Percentiles rank a stretch among this genome's conserved stretches.
Evolutionary conservation across 495 filamentous ascomycete genomes (phyloP).

Genomic region (Hypoxylon trugodes): DNA sequence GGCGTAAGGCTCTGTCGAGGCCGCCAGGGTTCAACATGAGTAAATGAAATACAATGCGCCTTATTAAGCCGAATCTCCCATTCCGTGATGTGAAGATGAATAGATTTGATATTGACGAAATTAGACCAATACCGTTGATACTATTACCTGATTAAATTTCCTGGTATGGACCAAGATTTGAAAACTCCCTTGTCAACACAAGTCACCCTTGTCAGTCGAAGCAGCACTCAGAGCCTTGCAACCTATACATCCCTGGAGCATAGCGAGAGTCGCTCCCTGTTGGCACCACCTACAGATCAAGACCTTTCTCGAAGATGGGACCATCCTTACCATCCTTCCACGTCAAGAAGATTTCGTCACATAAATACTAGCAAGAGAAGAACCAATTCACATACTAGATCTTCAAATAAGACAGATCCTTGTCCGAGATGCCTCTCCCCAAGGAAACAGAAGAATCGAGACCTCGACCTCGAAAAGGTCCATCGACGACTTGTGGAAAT

Average conservation of each 20-base stretch:
- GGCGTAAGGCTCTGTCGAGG: slow-evolving; percentile 3
- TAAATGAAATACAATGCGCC: not conserved
- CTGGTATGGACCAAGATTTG: not conserved
- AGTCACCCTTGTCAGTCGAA: slow-evolving; percentile 7
- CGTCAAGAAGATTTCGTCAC: not conserved
- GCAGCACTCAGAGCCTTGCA: slow-evolving; percentile 1
- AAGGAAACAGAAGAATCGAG: not conserved
- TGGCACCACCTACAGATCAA: not conserved
- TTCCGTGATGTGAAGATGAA: not conserved
- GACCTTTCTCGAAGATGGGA: not conserved
- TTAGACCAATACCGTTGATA: not conserved
- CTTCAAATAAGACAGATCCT: not conserved
- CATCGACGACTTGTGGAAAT: slow-evolving; percentile 12
- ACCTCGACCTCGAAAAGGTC: not conserved
- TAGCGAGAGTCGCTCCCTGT: not conserved
- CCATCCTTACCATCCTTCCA: not conserved
- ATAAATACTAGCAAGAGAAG: not conserved
- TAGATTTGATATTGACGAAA: not conserved
- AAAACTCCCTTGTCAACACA: slow-evolving; percentile 2
- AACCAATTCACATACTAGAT: not conserved
- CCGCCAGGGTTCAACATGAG: not conserved
- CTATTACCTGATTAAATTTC: not conserved
- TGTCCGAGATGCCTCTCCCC: not conserved
- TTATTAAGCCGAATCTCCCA: not conserved
- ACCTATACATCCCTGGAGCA: not conserved